phyloP scores from a whole-genome alignment of 495 filamentous ascomycete genomes.

The Penicillium waksmanii region DNA sequence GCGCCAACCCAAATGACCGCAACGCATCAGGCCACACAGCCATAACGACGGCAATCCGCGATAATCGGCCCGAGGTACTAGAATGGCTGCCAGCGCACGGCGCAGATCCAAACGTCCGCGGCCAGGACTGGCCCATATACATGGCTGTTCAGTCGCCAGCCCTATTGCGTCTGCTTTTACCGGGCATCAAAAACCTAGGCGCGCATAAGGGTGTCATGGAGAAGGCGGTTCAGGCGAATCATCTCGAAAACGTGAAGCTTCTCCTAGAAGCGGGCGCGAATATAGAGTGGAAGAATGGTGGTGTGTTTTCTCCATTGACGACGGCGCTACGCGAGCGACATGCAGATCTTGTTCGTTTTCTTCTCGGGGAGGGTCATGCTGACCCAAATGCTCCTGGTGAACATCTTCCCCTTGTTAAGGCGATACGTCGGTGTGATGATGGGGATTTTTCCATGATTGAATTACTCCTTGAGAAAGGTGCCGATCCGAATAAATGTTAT shows the following conservation, averaged over 20 bases:
- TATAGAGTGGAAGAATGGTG: conserved; percentile 60
- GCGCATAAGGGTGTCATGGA: conserved; percentile 59
- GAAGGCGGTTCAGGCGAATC: conserved; percentile 55
- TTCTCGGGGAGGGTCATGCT: conserved; percentile 54
- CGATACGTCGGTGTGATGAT: conserved; percentile 47
- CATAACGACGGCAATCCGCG: conserved; percentile 57
- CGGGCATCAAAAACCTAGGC: conserved; percentile 44
- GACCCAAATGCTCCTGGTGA: conserved; percentile 58
- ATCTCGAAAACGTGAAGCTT: conserved; percentile 29
- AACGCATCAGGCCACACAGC: conserved; percentile 49
- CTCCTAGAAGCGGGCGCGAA: conserved; percentile 27
- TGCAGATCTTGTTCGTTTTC: conserved; percentile 50
- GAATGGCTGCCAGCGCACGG: conserved; percentile 52
- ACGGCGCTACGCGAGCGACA: conserved; percentile 57
- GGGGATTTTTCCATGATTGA: conserved; percentile 52
- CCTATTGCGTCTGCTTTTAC: conserved; percentile 50
- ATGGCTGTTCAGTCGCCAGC: conserved; percentile 53
- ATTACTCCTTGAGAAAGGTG: conserved; percentile 53
- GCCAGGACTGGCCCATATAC: conserved; percentile 59
- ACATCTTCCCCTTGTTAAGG: conserved; percentile 58
- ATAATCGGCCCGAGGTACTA: conserved; percentile 49
- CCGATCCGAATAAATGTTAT: conserved; percentile 57
- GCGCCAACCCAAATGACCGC: conserved; percentile 54
- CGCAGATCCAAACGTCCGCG: conserved; percentile 54
- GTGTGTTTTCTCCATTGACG: conserved; percentile 58